phyloP scores from a whole-genome alignment of 192 early-diverging fungal genomes.

The Coemansia sp. region DNA sequence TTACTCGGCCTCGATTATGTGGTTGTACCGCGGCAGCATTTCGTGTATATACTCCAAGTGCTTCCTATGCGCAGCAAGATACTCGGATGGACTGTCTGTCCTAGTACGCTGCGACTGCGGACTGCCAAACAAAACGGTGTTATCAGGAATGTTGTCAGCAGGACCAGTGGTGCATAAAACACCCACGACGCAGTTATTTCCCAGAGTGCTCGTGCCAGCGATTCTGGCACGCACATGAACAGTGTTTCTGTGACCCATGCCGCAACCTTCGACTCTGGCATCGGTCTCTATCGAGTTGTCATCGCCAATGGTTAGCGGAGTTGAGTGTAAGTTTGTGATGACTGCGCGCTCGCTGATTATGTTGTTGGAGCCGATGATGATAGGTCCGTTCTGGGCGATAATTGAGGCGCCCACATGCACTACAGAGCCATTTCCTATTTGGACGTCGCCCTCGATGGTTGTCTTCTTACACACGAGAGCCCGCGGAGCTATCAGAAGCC shows the following conservation, averaged over 20 bases:
- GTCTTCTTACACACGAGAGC: slow-evolving; percentile 52
- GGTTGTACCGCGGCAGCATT: slow-evolving; percentile 55
- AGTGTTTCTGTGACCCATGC: slow-evolving; percentile 46
- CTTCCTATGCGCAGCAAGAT: slow-evolving; percentile 29
- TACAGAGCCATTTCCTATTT: slow-evolving; percentile 46
- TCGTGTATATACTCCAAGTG: slow-evolving; percentile 52
- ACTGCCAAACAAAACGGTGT: slow-evolving; percentile 47
- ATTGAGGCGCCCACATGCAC: slow-evolving; percentile 51
- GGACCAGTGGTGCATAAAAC: slow-evolving; percentile 28
- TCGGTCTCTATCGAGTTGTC: slow-evolving; percentile 50
- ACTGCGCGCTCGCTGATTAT: slow-evolving; percentile 46
- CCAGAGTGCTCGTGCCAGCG: slow-evolving; percentile 35
- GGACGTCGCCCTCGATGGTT: slow-evolving; percentile 44
- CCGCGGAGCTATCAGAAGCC: slow-evolving; percentile 39
- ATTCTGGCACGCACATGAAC: slow-evolving; percentile 39
- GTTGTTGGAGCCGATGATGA: slow-evolving; percentile 51
- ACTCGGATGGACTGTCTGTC: slow-evolving; percentile 22
- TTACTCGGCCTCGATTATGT: slow-evolving; percentile 51
- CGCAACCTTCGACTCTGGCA: slow-evolving; percentile 34
- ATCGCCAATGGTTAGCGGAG: slow-evolving; percentile 45
- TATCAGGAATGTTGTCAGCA: slow-evolving; percentile 40
- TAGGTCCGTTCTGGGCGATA: slow-evolving; percentile 46
- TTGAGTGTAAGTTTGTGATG: slow-evolving; percentile 39
- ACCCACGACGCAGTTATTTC: slow-evolving; percentile 52
- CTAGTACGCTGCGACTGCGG: slow-evolving; percentile 35